Conservation (phyloP, 208 protist genomes). For the Leptomonas pyrrhocoris region DNA sequence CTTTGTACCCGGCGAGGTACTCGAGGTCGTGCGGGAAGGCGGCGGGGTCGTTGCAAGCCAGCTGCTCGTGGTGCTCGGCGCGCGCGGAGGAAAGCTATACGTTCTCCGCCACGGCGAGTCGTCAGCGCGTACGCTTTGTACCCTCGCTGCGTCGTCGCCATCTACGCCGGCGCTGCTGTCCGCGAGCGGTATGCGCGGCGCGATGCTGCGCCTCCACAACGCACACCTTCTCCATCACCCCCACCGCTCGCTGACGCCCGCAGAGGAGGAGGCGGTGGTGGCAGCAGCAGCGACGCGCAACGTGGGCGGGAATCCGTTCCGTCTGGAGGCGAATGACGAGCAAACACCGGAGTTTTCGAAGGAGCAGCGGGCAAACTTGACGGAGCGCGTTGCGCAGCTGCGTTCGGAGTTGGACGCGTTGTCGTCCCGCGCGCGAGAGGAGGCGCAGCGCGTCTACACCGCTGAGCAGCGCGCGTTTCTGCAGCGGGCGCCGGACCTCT, state of each 20-base stretch:
- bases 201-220: slow-evolving; percentile 11
- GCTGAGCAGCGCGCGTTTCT: slow-evolving; percentile 71
- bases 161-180: too few relatives aligned
- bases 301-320: slow-evolving; percentile 13
- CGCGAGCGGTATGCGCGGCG: slow-evolving; percentile 12
- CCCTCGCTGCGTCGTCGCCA: slow-evolving; percentile 8
- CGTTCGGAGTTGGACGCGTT: slow-evolving; percentile 21
- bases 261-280: slow-evolving; percentile 4
- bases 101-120: slow-evolving; percentile 46
- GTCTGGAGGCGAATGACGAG: background rate
- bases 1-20: slow-evolving; percentile 55
- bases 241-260: background rate
- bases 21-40: slow-evolving; percentile 30
- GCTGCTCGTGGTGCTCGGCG: slow-evolving; percentile 51
- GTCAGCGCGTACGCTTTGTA: slow-evolving; percentile 32
- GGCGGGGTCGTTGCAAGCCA: slow-evolving; percentile 26
- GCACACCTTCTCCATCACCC: slow-evolving; percentile 11
- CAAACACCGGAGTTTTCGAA: background rate
- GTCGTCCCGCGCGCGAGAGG: slow-evolving; percentile 30
- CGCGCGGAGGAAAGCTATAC: slow-evolving; percentile 66
- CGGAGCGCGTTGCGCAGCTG: background rate
- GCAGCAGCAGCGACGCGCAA: too few relatives aligned
- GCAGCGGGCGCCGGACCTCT: slow-evolving; percentile 84
- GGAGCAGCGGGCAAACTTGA: background rate
- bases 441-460: slow-evolving; percentile 56